Conservation (phyloP, 345 rosid genomes). For the Sonneratia caseolaris region DNA sequence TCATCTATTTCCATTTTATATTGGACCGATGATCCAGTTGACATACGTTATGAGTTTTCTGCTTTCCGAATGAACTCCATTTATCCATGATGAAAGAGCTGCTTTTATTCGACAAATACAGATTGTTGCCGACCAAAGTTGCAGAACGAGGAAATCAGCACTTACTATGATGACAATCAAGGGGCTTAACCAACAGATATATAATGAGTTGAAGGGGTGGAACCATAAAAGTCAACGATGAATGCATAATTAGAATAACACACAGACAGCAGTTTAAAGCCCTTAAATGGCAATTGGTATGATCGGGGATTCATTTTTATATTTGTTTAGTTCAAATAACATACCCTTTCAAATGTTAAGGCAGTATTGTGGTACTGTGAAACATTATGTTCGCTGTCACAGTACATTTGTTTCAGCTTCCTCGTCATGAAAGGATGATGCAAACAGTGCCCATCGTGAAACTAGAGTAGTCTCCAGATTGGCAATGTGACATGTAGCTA, state of each 20-base stretch:
- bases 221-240: too few relatives aligned
- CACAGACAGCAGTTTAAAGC: too few relatives aligned
- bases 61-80: not conserved
- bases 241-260: too few relatives aligned
- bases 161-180: not conserved
- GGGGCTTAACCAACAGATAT: not conserved
- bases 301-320: too few relatives aligned
- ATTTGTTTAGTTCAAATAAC: too few relatives aligned
- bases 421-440: not conserved
- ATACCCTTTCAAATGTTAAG: not conserved
- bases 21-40: not conserved
- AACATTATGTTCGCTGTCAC: too few relatives aligned
- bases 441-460: not conserved
- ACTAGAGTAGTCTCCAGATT: too few relatives aligned
- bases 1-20: not conserved
- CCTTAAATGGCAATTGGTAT: too few relatives aligned
- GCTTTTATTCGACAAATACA: not conserved
- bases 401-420: too few relatives aligned
- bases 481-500: too few relatives aligned
- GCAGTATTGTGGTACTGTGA: not conserved
- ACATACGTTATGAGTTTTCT: not conserved
- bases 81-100: not conserved
- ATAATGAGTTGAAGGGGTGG: too few relatives aligned
- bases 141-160: not conserved
- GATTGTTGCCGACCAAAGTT: not conserved